These are phyloP conservation scores for Penicillium chermesinum DNA, from an alignment of 495 filamentous ascomycete species.

Conservation along the genomic window DNA sequence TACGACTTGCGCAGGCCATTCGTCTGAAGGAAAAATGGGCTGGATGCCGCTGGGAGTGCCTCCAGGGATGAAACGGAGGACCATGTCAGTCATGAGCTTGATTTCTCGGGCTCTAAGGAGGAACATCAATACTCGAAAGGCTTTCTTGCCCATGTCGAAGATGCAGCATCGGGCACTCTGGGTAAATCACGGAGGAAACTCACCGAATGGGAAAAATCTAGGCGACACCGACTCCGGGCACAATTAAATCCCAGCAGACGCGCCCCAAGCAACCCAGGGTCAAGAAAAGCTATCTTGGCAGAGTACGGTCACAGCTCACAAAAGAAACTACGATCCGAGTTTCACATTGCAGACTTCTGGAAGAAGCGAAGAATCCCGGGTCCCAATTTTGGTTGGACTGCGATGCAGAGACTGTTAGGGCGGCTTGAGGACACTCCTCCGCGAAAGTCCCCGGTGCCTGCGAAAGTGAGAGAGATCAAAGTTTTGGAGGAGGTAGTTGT, in stretches of 20 bases:
- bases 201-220: too few relatives aligned
- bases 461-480: conserved; percentile 27
- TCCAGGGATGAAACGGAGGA: too few relatives aligned
- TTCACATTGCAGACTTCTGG: not conserved
- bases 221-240: too few relatives aligned
- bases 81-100: too few relatives aligned
- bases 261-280: too few relatives aligned
- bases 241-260: too few relatives aligned
- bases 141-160: not conserved
- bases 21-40: too few relatives aligned
- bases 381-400: not conserved
- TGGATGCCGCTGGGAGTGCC: too few relatives aligned
- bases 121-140: not conserved
- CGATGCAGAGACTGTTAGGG: not conserved
- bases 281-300: not conserved
- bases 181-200: too few relatives aligned
- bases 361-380: not conserved
- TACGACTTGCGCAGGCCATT: not conserved
- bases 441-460: not conserved
- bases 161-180: not conserved
- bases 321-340: not conserved
- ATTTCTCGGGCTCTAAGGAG: too few relatives aligned
- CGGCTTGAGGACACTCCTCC: not conserved
- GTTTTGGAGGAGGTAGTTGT: conserved; percentile 39
- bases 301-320: not conserved